Percentiles rank a stretch among this genome's conserved stretches.
Conservation (phyloP, 1,284 basidiomycete genomes). For the Microbotryomycetes sp. region DNA sequence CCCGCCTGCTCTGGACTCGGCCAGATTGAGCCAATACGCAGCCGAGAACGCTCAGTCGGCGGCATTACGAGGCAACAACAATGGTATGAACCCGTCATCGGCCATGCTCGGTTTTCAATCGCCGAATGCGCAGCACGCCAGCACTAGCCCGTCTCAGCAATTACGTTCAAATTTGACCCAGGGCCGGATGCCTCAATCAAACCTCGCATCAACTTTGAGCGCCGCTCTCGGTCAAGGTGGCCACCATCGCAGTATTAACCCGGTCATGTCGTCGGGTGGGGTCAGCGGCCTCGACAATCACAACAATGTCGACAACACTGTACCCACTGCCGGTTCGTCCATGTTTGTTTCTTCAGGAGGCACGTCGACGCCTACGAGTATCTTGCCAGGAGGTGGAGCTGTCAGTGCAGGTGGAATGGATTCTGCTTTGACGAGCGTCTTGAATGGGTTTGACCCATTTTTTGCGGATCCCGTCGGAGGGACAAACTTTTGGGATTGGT, state of each 20-base stretch:
- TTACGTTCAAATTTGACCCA: not conserved
- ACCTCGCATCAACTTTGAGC: not conserved
- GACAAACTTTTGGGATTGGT: constrained; percentile 16
- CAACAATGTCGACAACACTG: not conserved
- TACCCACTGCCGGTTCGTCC: too few species aligned
- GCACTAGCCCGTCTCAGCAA: not conserved
- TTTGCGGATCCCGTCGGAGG: constrained; percentile 14
- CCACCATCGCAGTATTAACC: not conserved
- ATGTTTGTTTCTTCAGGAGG: not conserved
- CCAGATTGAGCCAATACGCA: not conserved
- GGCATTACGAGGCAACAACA: not conserved
- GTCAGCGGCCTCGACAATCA: not conserved
- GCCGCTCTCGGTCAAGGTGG: not conserved
- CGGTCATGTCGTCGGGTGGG: not conserved
- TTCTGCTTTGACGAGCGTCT: constrained; percentile 14
- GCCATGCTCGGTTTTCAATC: not conserved
- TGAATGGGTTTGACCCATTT: constrained; percentile 25
- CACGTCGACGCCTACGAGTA: not conserved
- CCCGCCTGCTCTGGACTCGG: not conserved
- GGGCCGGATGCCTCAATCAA: not conserved
- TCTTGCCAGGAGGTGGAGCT: not conserved
- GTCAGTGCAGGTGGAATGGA: constrained; percentile 14
- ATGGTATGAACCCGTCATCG: not conserved
- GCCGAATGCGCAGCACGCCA: not conserved
- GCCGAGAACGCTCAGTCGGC: not conserved